A percentile compares a stretch with the other conserved stretches of the same genome.
Evolutionary conservation across 192 early-diverging fungal genomes (phyloP).

Genomic region (Coemansia sp.): DNA sequence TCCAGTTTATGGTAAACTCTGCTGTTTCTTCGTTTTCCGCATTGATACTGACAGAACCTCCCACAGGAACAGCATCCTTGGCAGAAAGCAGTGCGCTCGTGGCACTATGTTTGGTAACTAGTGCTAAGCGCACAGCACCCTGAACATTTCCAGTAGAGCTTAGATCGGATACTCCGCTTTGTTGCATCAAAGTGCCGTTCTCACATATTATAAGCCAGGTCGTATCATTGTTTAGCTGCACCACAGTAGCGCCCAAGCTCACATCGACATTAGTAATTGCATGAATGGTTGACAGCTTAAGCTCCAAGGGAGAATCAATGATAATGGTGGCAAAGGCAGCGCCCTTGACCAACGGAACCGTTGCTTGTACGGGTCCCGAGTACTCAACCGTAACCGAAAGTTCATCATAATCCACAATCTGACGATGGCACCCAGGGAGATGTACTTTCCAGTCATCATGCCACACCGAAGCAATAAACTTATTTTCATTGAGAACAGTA

Average conservation of each 20-base stretch:
- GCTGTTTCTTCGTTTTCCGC: conserved; percentile 5
- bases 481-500: conserved; percentile 11
- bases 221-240: conserved; percentile 35
- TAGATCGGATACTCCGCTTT: conserved; percentile 14
- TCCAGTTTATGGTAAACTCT: conserved; percentile 18
- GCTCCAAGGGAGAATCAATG: conserved; percentile 10
- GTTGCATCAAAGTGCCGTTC: conserved; percentile 5
- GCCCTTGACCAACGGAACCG: conserved; percentile 46
- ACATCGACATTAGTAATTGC: conserved; percentile 25
- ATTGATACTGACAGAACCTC: conserved; percentile 23
- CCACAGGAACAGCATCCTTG: conserved; percentile 26
- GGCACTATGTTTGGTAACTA: conserved; percentile 12
- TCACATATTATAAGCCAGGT: conserved; percentile 45
- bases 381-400: conserved; percentile 39
- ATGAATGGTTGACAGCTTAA: conserved; percentile 32
- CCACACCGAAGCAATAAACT: conserved; percentile 28
- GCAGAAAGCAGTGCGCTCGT: conserved; percentile 22
- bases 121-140: conserved; percentile 45
- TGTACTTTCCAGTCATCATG: conserved; percentile 42
- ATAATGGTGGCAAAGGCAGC: conserved; percentile 38
- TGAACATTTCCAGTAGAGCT: conserved; percentile 5
- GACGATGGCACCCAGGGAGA: conserved; percentile 9
- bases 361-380: neutral
- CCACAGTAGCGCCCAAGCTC: conserved; percentile 23
- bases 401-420: conserved; percentile 26